Evolutionary conservation across 1,139 yeast genomes (phyloP).

Genomic region (Debaryomyces udenii): DNA sequence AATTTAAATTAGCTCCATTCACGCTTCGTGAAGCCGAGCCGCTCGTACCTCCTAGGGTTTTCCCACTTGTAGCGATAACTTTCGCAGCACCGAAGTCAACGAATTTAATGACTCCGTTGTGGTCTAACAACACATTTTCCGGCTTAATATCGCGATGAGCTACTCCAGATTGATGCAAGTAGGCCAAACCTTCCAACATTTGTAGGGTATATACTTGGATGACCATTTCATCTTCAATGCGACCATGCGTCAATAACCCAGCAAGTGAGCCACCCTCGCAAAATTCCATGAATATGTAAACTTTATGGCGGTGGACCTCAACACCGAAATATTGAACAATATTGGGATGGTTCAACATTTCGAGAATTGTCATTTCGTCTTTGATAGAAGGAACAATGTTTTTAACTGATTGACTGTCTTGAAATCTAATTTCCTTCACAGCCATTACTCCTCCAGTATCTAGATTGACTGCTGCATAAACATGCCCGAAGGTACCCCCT

Average conservation of each 20-base stretch:
- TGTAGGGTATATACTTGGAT: conserved; percentile 89
- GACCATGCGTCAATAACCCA: conserved; percentile 75
- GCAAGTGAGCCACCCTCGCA: conserved; percentile 97
- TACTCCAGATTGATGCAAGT: conserved; percentile 93
- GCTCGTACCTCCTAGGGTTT: conserved; percentile 26
- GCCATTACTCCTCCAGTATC: conserved; percentile 98
- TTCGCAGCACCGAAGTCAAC: conserved; percentile 99
- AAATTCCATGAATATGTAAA: conserved; percentile 94
- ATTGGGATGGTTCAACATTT: conserved; percentile 93
- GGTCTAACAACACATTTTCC: conserved; percentile 87
- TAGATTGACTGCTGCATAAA: conserved; percentile 86
- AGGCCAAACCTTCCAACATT: conserved; percentile 93
- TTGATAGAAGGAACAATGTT: conserved; percentile 86
- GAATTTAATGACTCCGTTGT: conserved; percentile 89
- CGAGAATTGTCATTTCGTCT: conserved; percentile 96
- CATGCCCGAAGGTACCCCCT: conserved; percentile 95
- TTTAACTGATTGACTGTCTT: conserved; percentile 83
- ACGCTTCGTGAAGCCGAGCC: conserved; percentile 13
- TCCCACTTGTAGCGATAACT: conserved; percentile 76
- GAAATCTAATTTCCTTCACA: conserved; percentile 91
- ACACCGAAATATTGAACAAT: conserved; percentile 96
- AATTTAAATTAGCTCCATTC: conserved; percentile 35
- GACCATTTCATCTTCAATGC: conserved; percentile 94
- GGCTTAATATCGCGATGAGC: conserved; percentile 97
- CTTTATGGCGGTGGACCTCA: conserved; percentile 95